Conservation (phyloP, 2,329 filamentous ascomycete species). For the Xylariomycetidae sp. region DNA sequence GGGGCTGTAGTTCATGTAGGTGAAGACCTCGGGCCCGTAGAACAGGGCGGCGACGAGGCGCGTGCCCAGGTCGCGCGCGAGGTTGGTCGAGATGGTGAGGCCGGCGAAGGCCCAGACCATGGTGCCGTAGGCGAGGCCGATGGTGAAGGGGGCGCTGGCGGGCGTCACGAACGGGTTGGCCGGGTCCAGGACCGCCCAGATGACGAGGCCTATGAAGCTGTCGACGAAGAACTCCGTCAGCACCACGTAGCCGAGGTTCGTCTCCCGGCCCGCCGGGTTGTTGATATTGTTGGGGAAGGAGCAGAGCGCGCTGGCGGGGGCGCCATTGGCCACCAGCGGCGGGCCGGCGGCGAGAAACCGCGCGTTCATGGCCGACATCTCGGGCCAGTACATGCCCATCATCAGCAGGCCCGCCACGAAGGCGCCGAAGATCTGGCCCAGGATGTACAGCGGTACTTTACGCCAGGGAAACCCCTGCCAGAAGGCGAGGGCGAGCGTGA, state of each 20-base stretch:
- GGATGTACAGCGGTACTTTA: conserved; percentile 2
- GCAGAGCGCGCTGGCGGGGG: background rate
- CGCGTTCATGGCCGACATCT: conserved; percentile 1
- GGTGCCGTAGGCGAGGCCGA: conserved; percentile 49
- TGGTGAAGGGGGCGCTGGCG: conserved; percentile 44
- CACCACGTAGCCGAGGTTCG: conserved; percentile 55
- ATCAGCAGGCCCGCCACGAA: conserved; percentile 2
- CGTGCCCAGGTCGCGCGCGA: conserved; percentile 46
- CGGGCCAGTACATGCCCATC: conserved; percentile 2
- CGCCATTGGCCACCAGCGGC: background rate
- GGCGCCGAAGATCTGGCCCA: conserved; percentile 2
- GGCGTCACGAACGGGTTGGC: conserved; percentile 50
- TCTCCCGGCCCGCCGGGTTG: background rate
- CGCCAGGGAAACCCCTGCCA: conserved; percentile 3
- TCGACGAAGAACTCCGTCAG: conserved; percentile 57
- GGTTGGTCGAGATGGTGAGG: conserved; percentile 51
- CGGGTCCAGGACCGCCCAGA: conserved; percentile 54
- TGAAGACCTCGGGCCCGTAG: conserved; percentile 1
- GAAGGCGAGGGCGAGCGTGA: conserved; percentile 1
- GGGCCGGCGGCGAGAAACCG: background rate
- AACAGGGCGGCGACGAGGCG: conserved; percentile 1
- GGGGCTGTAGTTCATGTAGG: background rate
- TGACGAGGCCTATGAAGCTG: conserved; percentile 50
- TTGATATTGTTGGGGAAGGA: no score
- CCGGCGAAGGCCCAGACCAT: conserved; percentile 55